Base-by-base conservation (phyloP, 495 filamentous ascomycete genomes). In the Annulohypoxylon nitens region DNA sequence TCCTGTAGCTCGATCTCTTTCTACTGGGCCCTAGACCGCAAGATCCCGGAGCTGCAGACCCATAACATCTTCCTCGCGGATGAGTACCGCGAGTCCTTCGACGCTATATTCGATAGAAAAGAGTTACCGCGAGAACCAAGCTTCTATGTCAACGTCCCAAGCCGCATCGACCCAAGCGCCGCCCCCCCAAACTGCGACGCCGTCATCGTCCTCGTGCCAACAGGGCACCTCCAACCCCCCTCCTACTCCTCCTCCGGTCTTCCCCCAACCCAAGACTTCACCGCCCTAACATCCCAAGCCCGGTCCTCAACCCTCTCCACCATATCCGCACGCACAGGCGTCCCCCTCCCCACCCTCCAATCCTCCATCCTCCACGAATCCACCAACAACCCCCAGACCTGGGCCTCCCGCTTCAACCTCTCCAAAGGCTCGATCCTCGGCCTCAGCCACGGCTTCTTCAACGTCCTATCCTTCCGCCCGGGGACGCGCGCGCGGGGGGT, bases 41-140 rank as follows among this genome's bases (percentile, higher is more conserved):
- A 81, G 34, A 76, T 92, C 2, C 87, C 88, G 0, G 83, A 88
- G 69, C 81, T 93, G 1, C 79, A 81, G n/a, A 86, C 88, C 8
- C 91, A 93, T 76, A 93, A 93, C 70, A 90, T 93, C 74, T 93
- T 93, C 81, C 84, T 93, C 18, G 90, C 90, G 5, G 87, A 91
- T 62, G 83, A 89, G 66, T 93, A 92, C 79, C 82, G 83, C 41
- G 88, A 89, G 69, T 88, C 85, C 18, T 93, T 93, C 75, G 90
- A 92, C 79, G 82, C 84, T 53, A 93, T 93, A 43, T 93, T 93
- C 82, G 86, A 91, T 61, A 67, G 85, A 10, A 88, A 92, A 67
- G 76, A 83, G 5, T 84, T 93, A 10, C 91, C 91, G 2, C 61
- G 81, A 1, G 84, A 92, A 37, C 90, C 90, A 1, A 89, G 86